These are phyloP conservation scores for Boletus reticulatus DNA, from an alignment of 768 basidiomycete genomes.

Conservation along the genomic window DNA sequence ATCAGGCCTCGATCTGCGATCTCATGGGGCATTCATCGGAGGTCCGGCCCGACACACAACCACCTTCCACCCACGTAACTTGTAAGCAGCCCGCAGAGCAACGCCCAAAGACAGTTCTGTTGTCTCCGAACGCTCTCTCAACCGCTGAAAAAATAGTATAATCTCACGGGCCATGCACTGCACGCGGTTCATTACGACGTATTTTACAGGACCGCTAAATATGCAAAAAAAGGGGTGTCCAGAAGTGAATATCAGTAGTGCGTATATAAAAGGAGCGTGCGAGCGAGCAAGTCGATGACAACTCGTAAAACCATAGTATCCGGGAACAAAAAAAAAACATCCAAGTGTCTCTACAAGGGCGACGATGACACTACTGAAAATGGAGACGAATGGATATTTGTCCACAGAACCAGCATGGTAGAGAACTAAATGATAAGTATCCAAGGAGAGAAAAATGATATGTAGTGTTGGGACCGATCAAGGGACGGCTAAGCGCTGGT, in stretches of 20 bases:
- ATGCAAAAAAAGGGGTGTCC: not conserved
- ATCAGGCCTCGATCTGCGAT: too few species aligned
- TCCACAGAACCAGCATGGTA: constrained; percentile 11
- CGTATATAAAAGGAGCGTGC: constrained; percentile 10
- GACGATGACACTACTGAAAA: not conserved
- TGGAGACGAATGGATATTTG: not conserved
- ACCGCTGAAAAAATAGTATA: too few species aligned
- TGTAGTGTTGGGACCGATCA: too few species aligned
- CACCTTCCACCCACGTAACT: too few species aligned
- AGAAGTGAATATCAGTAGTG: constrained; percentile 6
- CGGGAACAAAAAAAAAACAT: not conserved
- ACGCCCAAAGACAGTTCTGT: too few species aligned
- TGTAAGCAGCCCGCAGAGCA: too few species aligned
- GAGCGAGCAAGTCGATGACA: not conserved
- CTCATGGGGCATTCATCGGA: too few species aligned
- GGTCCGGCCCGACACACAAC: too few species aligned
- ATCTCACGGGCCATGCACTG: not conserved
- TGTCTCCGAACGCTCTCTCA: too few species aligned
- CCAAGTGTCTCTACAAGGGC: not conserved
- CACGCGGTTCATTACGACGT: not conserved
- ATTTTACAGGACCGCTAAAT: constrained; percentile 5
- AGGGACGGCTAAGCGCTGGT: constrained; percentile 42
- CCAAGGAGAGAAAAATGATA: not conserved
- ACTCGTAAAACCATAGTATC: not conserved
- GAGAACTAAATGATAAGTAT: constrained; percentile 8